Percentiles rank a stretch among this genome's conserved stretches.
Conservation (phyloP, 768 basidiomycete genomes). For the Dictyophora rubrovolvata region DNA sequence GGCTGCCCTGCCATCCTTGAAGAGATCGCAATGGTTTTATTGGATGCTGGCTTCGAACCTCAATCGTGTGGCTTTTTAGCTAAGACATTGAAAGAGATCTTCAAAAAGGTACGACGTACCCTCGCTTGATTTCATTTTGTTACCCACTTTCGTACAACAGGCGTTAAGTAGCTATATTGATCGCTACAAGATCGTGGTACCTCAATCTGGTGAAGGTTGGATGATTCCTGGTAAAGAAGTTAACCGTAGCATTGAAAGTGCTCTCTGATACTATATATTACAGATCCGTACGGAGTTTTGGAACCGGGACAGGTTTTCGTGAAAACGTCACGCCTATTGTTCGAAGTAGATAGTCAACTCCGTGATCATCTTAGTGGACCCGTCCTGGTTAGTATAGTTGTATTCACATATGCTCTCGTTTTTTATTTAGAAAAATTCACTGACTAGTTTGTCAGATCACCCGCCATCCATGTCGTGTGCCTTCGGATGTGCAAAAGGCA, state of each 20-base stretch:
- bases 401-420: constrained; percentile 9
- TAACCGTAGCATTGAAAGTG: background rate
- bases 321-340: constrained; percentile 36
- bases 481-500: constrained; percentile 58
- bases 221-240: constrained; percentile 41
- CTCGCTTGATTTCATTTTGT: background rate
- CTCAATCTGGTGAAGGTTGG: constrained; percentile 52
- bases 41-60: constrained; percentile 54
- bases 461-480: constrained; percentile 60
- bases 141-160: background rate
- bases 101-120: constrained; percentile 20
- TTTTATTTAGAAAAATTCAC: background rate
- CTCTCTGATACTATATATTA: background rate
- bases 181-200: constrained; percentile 40
- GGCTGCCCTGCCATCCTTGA: constrained; percentile 50
- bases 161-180: constrained; percentile 32
- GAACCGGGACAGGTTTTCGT: constrained; percentile 48
- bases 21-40: constrained; percentile 46
- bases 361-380: constrained; percentile 46
- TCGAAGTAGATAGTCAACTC: constrained; percentile 29
- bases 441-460: constrained; percentile 32
- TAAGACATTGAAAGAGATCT: constrained; percentile 42
- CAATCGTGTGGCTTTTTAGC: constrained; percentile 36
- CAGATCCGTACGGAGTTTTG: constrained; percentile 45
- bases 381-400: constrained; percentile 32